A percentile compares a stretch with the other conserved stretches of the same genome.
Conservation (phyloP, 106 monocot species). For the Dendrobium nobile region DNA sequence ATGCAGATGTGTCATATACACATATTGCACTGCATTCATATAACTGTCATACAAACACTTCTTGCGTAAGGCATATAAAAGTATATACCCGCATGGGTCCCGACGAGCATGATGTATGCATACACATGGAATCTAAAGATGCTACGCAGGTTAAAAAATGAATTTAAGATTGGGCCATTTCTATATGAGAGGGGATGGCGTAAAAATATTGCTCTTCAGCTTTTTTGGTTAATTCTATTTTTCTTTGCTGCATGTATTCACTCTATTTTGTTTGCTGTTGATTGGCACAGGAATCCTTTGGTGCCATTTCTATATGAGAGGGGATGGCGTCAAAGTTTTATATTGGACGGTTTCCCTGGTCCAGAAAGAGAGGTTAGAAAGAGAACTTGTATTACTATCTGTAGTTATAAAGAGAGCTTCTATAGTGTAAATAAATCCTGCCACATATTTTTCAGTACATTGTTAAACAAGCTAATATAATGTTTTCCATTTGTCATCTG, state of each 20-base stretch:
- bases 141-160: too few relatives aligned
- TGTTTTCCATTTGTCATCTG: background rate
- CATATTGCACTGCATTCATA: too few relatives aligned
- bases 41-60: too few relatives aligned
- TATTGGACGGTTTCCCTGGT: conserved; percentile 79
- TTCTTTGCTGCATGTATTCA: background rate
- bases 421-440: background rate
- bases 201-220: background rate
- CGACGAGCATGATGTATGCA: too few relatives aligned
- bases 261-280: conserved; percentile 15
- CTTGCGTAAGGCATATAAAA: too few relatives aligned
- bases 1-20: too few relatives aligned
- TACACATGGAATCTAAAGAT: too few relatives aligned
- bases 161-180: too few relatives aligned
- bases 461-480: background rate
- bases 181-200: too few relatives aligned
- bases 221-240: background rate
- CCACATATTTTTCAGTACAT: too few relatives aligned
- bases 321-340: conserved; percentile 92
- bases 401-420: background rate
- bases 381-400: background rate
- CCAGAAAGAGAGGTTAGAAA: conserved; percentile 70
- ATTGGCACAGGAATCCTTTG: conserved; percentile 66
- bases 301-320: conserved; percentile 95
- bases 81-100: too few relatives aligned